Evolutionary conservation across 805 yeast species (phyloP).

Genomic region (Suhomyces sp.): DNA sequence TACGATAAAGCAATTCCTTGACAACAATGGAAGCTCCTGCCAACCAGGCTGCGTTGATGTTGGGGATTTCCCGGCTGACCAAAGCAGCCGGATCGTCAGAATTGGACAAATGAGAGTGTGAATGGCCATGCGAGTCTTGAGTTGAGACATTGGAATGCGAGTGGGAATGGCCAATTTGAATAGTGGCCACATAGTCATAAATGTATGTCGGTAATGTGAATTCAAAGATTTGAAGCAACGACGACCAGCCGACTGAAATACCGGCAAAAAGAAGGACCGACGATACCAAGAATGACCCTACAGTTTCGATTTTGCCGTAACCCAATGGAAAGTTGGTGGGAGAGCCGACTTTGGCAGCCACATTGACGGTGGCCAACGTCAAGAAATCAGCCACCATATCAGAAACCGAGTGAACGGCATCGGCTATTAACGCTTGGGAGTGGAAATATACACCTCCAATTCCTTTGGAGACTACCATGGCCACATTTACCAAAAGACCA

Average conservation of each 20-base stretch:
- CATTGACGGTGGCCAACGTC: constrained; percentile 84
- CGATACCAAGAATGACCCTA: constrained; percentile 88
- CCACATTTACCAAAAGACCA: constrained; percentile 78
- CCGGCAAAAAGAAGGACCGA: constrained; percentile 84
- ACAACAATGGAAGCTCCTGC: constrained; percentile 85
- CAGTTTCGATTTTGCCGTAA: constrained; percentile 87
- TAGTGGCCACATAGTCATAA: constrained; percentile 49
- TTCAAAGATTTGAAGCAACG: constrained; percentile 64
- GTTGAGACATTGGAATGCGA: constrained; percentile 34
- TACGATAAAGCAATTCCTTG: constrained; percentile 84
- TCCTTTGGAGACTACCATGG: constrained; percentile 84
- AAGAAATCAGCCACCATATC: constrained; percentile 88
- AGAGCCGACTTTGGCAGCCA: constrained; percentile 53
- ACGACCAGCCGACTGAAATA: constrained; percentile 83
- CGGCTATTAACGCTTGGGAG: constrained; percentile 92
- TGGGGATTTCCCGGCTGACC: constrained; percentile 26
- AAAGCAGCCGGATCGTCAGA: constrained; percentile 10
- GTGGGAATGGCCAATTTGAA: constrained; percentile 53
- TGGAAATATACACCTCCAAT: constrained; percentile 89
- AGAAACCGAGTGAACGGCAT: constrained; percentile 88
- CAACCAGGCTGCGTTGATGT: constrained; percentile 93
- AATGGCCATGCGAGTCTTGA: constrained; percentile 10
- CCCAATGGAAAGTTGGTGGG: constrained; percentile 79
- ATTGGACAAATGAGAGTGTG: constrained; percentile 20
- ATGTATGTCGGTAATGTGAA: constrained; percentile 63